These are phyloP conservation scores for Cladophialophora yegresii DNA, from an alignment of 2,329 filamentous ascomycete species.

Conservation along the genomic window DNA sequence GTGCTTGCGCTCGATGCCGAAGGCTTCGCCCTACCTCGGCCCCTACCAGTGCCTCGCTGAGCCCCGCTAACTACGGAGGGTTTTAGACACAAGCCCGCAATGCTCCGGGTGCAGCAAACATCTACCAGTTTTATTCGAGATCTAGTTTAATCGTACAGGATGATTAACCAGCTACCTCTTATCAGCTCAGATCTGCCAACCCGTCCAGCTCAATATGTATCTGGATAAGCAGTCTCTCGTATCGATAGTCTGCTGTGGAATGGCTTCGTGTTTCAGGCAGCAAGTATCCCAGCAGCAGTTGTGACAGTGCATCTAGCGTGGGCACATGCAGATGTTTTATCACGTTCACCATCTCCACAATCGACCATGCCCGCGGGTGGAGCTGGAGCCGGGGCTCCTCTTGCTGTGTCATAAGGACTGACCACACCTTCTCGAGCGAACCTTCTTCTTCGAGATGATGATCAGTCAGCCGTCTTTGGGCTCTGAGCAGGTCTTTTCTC, in stretches of 20 bases:
- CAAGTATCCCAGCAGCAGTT: conserved; percentile 15
- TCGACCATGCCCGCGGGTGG: conserved; percentile 19
- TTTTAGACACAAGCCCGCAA: neutral
- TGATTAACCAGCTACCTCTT: neutral
- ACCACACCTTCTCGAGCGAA: conserved; percentile 19
- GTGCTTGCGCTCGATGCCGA: neutral
- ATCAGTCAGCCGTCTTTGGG: conserved; percentile 16
- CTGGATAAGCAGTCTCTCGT: conserved; percentile 17
- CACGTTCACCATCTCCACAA: conserved; percentile 24
- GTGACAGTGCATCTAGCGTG: conserved; percentile 21
- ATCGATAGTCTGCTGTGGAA: conserved; percentile 1
- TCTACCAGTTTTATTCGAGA: neutral
- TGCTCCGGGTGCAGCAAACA: neutral
- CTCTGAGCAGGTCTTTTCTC: conserved; percentile 9
- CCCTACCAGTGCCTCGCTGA: no score
- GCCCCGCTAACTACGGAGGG: neutral
- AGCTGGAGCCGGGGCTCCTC: conserved; percentile 17
- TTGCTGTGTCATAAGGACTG: conserved; percentile 21
- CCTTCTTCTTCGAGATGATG: conserved; percentile 19
- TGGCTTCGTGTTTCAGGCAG: conserved; percentile 11
- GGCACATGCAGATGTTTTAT: conserved; percentile 17
- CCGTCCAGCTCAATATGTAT: conserved; percentile 19
- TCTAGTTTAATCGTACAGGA: neutral
- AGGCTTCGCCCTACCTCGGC: neutral
- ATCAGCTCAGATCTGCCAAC: conserved; percentile 10